Percentiles rank a stretch among this genome's conserved stretches.
Conservation (phyloP, 306 rosid genomes). For the Abrus pulchellus region DNA sequence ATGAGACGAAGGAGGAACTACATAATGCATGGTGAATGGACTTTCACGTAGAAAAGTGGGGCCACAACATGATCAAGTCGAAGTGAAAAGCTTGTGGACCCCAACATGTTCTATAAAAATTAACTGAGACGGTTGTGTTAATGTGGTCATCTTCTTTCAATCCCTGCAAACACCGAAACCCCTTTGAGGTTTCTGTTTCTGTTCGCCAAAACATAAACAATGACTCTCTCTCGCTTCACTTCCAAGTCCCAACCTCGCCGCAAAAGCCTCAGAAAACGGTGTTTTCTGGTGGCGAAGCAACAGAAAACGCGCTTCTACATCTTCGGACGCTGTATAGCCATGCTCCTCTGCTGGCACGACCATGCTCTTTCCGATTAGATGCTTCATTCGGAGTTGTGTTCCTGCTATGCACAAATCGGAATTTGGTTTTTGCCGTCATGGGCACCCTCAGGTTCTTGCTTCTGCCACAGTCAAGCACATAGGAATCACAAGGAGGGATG, state of each 20-base stretch:
- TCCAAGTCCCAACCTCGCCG: slow-evolving; percentile 38
- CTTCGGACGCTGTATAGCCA: slow-evolving; percentile 56
- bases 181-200: background rate
- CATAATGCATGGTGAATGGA: slow-evolving; percentile 27
- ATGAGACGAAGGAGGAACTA: background rate
- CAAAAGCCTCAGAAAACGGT: slow-evolving; percentile 48
- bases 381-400: background rate
- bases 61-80: background rate
- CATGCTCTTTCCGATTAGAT: slow-evolving; percentile 52
- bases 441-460: background rate
- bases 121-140: background rate
- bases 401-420: background rate
- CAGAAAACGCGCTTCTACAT: slow-evolving; percentile 59
- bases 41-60: slow-evolving; percentile 6
- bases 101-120: slow-evolving; percentile 17
- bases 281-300: slow-evolving; percentile 52
- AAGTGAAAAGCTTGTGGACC: background rate
- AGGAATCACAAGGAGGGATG: slow-evolving; percentile 15
- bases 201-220: slow-evolving; percentile 6
- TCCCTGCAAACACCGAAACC: background rate
- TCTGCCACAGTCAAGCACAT: background rate
- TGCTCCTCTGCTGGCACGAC: slow-evolving; percentile 67
- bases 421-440: background rate
- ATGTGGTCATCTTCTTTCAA: background rate
- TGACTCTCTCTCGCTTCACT: slow-evolving; percentile 41